Evolutionary conservation across 148 eudicot genomes (phyloP), one percentile per base, ranked within the genome.

Genomic region (Tetragonia tetragonoides): DNA sequence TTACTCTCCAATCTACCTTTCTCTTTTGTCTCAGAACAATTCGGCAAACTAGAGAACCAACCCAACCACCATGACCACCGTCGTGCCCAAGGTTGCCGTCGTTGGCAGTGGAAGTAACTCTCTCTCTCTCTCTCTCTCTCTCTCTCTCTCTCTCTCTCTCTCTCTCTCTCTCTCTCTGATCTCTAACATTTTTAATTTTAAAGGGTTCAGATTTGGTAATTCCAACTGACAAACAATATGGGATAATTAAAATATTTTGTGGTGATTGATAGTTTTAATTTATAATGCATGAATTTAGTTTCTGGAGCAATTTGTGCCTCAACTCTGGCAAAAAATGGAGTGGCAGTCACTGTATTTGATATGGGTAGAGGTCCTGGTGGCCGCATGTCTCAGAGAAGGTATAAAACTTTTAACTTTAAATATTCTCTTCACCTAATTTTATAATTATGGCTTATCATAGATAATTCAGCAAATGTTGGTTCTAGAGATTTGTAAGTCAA

Each of bases 241-340:
- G n/a, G n/a, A n/a, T n/a, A n/a, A n/a, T n/a, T n/a, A n/a, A n/a
- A n/a, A n/a, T n/a, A n/a, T n/a, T n/a, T n/a, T n/a, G 39, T 3
- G 20, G 15, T 18, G 17, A 21, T 49, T 28, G 46, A 57, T 68
- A 44, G 66, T 53, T n/a, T n/a, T n/a, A n/a, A n/a, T 70, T 14
- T 39, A 38, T 66, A 12, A 42, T 72, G 23, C 0, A 68, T 51
- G 56, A 54, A 39, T 46, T 82, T n/a, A 94, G 99, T 95, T 76
- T 91, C 99, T 54, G 99, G 99, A 81, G 91, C 99, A 59, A 93
- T 93, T 2, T 95, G 99, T 66, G 99, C 99, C 57, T 95, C 99
- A 49, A 87, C 64, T 71, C 87, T 95, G 14, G 97, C 97, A 14
- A 90, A 78, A 81, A 90, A 89, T 82, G 99, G 99, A 40, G 53